Evolutionary conservation across 2,329 filamentous ascomycete species (phyloP).

Genomic region (Arthrinium phaeospermum): DNA sequence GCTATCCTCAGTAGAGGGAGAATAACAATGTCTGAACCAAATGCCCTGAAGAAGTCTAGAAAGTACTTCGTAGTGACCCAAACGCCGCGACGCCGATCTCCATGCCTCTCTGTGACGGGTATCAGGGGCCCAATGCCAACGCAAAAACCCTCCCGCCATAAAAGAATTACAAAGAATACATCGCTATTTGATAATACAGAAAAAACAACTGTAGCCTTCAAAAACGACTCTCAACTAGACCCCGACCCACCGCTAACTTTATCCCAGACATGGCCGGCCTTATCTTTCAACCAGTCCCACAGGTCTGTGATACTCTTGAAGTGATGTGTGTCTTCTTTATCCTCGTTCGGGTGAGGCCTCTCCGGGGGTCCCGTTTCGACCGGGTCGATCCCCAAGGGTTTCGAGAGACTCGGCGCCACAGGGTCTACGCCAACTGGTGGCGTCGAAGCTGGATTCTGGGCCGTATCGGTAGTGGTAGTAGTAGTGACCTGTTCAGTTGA

Average conservation of each 20-base stretch:
- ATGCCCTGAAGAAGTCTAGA: not conserved
- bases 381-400: conserved; percentile 6
- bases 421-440: conserved; percentile 10
- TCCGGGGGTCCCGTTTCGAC: conserved; percentile 10
- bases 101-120: not conserved
- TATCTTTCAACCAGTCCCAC: conserved; percentile 17
- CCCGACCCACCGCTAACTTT: not conserved
- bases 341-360: conserved; percentile 3
- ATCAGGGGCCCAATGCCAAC: not conserved
- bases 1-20: not conserved
- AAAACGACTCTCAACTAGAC: not conserved
- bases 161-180: not conserved
- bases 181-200: not conserved
- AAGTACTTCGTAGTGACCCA: not conserved
- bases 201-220: not conserved
- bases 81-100: not conserved
- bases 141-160: not conserved
- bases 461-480: not conserved
- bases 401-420: not conserved
- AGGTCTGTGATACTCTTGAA: conserved; percentile 17
- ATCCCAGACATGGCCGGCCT: not conserved
- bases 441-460: not conserved
- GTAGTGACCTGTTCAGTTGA: not conserved
- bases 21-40: not conserved
- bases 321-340: not conserved